Evolutionary conservation across 805 yeast genomes (phyloP).

Genomic region (Sugiyamaella americana): DNA sequence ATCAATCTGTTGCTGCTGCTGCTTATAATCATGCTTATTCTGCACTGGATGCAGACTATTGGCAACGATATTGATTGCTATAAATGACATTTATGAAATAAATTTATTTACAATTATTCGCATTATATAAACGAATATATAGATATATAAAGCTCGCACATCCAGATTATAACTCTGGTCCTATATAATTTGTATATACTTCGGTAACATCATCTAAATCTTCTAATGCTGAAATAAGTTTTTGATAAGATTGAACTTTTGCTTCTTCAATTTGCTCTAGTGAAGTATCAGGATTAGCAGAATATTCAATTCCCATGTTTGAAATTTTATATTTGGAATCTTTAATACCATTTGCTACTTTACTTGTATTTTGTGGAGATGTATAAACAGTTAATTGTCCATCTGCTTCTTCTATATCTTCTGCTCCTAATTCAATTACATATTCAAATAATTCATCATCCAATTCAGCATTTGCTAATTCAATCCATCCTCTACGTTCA

Average conservation of each 20-base stretch:
- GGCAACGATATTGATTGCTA: constrained; percentile 5
- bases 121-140: constrained; percentile 15
- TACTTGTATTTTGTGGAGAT: constrained; percentile 57
- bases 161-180: background rate
- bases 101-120: constrained; percentile 11
- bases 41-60: constrained; percentile 9
- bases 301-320: constrained; percentile 65
- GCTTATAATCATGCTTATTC: constrained; percentile 1
- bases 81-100: background rate
- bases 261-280: constrained; percentile 35
- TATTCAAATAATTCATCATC: constrained; percentile 77
- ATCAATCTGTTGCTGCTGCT: background rate
- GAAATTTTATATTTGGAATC: constrained; percentile 45
- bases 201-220: constrained; percentile 81
- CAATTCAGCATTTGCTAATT: constrained; percentile 39
- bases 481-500: constrained; percentile 68
- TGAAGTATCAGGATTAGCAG: constrained; percentile 54
- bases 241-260: constrained; percentile 44
- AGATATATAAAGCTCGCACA: background rate
- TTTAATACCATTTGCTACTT: constrained; percentile 53
- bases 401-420: constrained; percentile 41
- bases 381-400: constrained; percentile 39
- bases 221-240: constrained; percentile 56
- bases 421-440: constrained; percentile 71
- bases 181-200: constrained; percentile 57